phyloP scores from a whole-genome alignment of 1,284 basidiomycete species.

The Austroboletus olivaceoglutinosus region DNA sequence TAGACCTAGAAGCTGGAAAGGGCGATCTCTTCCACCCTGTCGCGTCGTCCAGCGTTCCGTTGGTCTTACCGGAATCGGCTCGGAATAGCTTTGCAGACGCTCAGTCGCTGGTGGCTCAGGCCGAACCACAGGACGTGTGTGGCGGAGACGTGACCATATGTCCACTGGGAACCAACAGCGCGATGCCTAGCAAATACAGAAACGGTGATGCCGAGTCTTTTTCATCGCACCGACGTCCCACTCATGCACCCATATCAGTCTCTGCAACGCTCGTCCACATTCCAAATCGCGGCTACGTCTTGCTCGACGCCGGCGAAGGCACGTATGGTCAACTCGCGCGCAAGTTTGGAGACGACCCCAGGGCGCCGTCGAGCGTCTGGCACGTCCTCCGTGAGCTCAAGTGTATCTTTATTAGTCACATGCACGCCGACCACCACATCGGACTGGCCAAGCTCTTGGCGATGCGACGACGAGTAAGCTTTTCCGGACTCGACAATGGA shows the following conservation, averaged over 20 bases:
- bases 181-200: slow-evolving; percentile 79
- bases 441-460: slow-evolving; percentile 76
- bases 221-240: not conserved
- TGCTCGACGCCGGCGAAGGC: slow-evolving; percentile 92
- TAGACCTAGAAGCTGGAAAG: slow-evolving; percentile 33
- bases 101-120: slow-evolving; percentile 18
- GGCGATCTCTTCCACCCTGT: slow-evolving; percentile 51
- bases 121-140: slow-evolving; percentile 26
- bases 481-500: not conserved
- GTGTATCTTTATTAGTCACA: slow-evolving; percentile 86
- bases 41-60: slow-evolving; percentile 27
- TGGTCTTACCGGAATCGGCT: slow-evolving; percentile 38
- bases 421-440: slow-evolving; percentile 92
- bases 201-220: slow-evolving; percentile 57
- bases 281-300: slow-evolving; percentile 63
- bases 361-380: slow-evolving; percentile 45
- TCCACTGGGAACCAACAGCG: slow-evolving; percentile 87
- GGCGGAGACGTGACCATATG: slow-evolving; percentile 72
- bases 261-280: slow-evolving; percentile 74
- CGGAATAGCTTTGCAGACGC: slow-evolving; percentile 38
- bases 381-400: slow-evolving; percentile 69
- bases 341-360: slow-evolving; percentile 64
- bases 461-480: slow-evolving; percentile 66
- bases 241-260: slow-evolving; percentile 44
- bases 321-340: slow-evolving; percentile 88